These are phyloP conservation scores for Quercus robur DNA, from an alignment of 306 rosid genomes.

Conservation along the genomic window DNA sequence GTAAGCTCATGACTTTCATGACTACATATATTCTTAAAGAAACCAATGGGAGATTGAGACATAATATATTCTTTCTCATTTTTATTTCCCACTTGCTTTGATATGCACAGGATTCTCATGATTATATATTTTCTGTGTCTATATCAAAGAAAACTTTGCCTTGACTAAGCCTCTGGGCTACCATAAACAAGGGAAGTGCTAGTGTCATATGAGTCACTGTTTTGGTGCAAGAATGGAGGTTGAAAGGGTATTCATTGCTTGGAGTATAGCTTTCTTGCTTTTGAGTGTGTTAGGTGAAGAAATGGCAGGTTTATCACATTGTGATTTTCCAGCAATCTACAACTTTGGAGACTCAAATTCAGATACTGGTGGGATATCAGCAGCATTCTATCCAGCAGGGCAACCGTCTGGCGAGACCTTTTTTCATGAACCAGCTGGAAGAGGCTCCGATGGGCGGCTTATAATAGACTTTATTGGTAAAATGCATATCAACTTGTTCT, in stretches of 20 bases:
- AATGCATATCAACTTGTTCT: background rate
- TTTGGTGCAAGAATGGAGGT: slow-evolving; percentile 23
- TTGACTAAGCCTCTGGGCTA: background rate
- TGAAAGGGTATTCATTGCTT: background rate
- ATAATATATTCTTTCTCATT: background rate
- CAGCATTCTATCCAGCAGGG: slow-evolving; percentile 49
- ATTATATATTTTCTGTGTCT: background rate
- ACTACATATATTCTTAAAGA: too few relatives aligned
- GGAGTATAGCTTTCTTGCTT: slow-evolving; percentile 21
- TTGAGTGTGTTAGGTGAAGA: slow-evolving; percentile 25
- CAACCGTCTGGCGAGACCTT: slow-evolving; percentile 60
- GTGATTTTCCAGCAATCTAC: slow-evolving; percentile 59
- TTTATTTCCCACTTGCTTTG: background rate
- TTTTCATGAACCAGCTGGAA: slow-evolving; percentile 53
- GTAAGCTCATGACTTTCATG: too few relatives aligned
- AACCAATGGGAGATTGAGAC: background rate
- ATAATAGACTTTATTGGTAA: slow-evolving; percentile 67
- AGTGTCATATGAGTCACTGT: background rate
- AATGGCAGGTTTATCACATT: slow-evolving; percentile 1
- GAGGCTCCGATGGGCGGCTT: slow-evolving; percentile 72
- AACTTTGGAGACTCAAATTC: slow-evolving; percentile 79
- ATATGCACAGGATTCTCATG: background rate
- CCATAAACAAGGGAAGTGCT: background rate
- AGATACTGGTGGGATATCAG: slow-evolving; percentile 63
- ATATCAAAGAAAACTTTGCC: background rate